A percentile compares a stretch with the other conserved stretches of the same genome.
These are phyloP conservation scores for Bacidia gigantensis DNA, from an alignment of 495 filamentous ascomycete species.

Conservation along the genomic window DNA sequence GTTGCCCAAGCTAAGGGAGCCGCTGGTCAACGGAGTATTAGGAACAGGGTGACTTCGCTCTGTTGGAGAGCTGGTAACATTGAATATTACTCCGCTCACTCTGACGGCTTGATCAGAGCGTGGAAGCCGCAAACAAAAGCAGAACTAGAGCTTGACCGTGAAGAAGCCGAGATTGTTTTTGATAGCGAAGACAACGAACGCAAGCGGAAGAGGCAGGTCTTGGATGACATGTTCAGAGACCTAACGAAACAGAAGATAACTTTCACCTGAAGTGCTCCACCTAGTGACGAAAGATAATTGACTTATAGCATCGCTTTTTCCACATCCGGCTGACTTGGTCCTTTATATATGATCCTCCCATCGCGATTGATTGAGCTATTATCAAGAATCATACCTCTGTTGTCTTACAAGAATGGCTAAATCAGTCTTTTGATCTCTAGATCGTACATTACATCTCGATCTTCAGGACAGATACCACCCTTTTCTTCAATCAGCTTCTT, in stretches of 20 bases:
- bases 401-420: background rate
- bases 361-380: too few species aligned
- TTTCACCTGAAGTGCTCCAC: conserved; percentile 18
- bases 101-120: conserved; percentile 35
- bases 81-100: conserved; percentile 40
- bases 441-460: background rate
- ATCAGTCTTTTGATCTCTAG: background rate
- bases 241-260: conserved; percentile 24
- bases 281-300: too few species aligned
- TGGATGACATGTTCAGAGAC: conserved; percentile 29
- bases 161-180: conserved; percentile 26
- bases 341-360: too few species aligned
- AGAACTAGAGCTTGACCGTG: conserved; percentile 34
- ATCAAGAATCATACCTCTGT: too few species aligned
- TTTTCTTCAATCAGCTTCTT: conserved; percentile 63
- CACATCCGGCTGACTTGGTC: too few species aligned
- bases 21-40: conserved; percentile 30
- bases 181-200: conserved; percentile 28
- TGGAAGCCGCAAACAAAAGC: conserved; percentile 45
- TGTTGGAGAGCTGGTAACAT: conserved; percentile 50
- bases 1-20: conserved; percentile 25
- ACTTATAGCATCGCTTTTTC: too few species aligned
- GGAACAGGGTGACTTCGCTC: conserved; percentile 50
- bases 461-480: conserved; percentile 16
- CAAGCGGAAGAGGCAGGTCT: conserved; percentile 38